These are phyloP conservation scores for Simplicillium aogashimaense DNA, from an alignment of 2,329 filamentous ascomycete species.

Conservation along the genomic window DNA sequence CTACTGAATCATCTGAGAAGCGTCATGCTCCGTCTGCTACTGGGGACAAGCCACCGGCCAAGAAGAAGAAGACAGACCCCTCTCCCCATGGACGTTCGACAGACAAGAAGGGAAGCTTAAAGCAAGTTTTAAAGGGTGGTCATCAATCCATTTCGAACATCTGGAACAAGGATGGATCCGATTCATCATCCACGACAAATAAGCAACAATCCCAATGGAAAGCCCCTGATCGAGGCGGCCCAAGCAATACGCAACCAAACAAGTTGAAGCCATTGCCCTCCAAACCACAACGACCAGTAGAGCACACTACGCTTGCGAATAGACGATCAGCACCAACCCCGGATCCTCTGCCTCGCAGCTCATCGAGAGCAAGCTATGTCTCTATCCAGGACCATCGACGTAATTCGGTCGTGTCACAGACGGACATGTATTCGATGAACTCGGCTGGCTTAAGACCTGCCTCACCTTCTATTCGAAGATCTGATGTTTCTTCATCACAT, in stretches of 20 bases:
- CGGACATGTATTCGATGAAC: conserved; percentile 44
- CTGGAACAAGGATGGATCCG: conserved; percentile 34
- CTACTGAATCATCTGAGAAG: conserved; percentile 12
- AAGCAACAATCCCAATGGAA: conserved; percentile 17
- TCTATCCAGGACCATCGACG: conserved; percentile 40
- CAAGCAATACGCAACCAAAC: not conserved
- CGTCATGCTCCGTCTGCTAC: conserved; percentile 11
- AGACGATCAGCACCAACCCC: conserved; percentile 10
- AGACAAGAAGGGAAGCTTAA: conserved; percentile 37
- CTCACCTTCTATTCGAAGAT: conserved; percentile 27
- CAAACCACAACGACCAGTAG: conserved; percentile 2
- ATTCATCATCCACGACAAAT: conserved; percentile 7
- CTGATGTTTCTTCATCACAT: conserved; percentile 10
- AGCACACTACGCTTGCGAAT: conserved; percentile 1
- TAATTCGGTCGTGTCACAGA: conserved; percentile 45
- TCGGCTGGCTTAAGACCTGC: conserved; percentile 32
- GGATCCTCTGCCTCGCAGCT: conserved; percentile 23
- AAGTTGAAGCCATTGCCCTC: conserved; percentile 8
- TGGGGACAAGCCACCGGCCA: conserved; percentile 12
- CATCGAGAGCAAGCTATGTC: conserved; percentile 37
- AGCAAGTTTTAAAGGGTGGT: conserved; percentile 41
- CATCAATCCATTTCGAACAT: conserved; percentile 36
- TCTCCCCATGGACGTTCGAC: conserved; percentile 10
- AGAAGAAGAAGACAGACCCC: conserved; percentile 5
- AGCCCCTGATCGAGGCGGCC: conserved; percentile 6